A percentile compares a stretch with the other conserved stretches of the same genome.
Evolutionary conservation across 306 rosid species (phyloP).

Genomic region (Glycine latifolia): DNA sequence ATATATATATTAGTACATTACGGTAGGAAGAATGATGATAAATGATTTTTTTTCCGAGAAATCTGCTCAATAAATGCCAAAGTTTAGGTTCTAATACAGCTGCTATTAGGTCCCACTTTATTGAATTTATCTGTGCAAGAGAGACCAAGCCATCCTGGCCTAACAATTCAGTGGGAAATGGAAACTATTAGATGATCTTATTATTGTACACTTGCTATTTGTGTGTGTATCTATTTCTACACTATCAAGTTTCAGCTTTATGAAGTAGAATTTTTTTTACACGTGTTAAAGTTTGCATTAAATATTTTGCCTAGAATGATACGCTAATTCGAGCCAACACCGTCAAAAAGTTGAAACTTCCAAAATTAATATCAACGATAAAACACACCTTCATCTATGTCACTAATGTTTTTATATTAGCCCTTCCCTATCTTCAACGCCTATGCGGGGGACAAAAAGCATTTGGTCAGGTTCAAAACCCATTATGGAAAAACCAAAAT

Average conservation of each 20-base stretch:
- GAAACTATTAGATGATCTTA: conserved; percentile 16
- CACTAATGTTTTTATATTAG: too few species aligned
- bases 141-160: conserved; percentile 57
- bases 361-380: conserved; percentile 2
- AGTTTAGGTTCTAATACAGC: conserved; percentile 68
- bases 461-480: conserved; percentile 34
- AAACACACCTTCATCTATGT: not conserved
- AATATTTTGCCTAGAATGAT: not conserved
- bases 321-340: not conserved
- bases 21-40: not conserved
- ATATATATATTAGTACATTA: not conserved
- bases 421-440: not conserved
- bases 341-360: conserved; percentile 22
- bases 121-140: conserved; percentile 49
- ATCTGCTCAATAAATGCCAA: conserved; percentile 47
- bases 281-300: conserved; percentile 3
- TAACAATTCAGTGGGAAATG: conserved; percentile 56
- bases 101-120: conserved; percentile 57
- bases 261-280: not conserved
- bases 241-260: conserved; percentile 22
- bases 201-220: conserved; percentile 3
- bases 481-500: not conserved
- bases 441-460: not conserved
- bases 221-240: not conserved
- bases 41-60: not conserved